Conservation (phyloP, 768 basidiomycete genomes). For the Flagelloscypha sp. region DNA sequence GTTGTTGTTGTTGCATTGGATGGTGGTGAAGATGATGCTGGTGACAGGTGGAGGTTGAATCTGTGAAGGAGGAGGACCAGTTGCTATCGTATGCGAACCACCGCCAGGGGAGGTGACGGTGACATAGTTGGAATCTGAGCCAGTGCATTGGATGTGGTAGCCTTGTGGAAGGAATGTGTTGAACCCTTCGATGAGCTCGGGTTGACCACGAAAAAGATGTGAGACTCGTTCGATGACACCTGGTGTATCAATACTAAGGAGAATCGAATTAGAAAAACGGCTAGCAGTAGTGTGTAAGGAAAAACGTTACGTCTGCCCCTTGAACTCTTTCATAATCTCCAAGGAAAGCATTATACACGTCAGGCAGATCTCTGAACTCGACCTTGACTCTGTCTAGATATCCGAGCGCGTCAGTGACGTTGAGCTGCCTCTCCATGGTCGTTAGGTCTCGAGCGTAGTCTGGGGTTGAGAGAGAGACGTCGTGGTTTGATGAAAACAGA, state of each 20-base stretch:
- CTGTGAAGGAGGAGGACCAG: neutral
- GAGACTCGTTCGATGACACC: constrained; percentile 96
- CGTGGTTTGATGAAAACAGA: no score
- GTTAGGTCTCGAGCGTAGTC: no score
- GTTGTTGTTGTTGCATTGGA: constrained; percentile 17
- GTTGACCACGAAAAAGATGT: constrained; percentile 84
- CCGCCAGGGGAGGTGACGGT: constrained; percentile 68
- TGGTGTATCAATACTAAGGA: constrained; percentile 84
- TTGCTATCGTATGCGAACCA: constrained; percentile 23
- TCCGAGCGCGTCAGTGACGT: constrained; percentile 88
- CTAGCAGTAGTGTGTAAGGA: no score
- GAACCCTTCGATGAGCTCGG: constrained; percentile 90
- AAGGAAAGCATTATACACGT: constrained; percentile 91
- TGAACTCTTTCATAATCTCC: constrained; percentile 99
- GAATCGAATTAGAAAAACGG: no score
- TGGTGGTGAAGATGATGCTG: constrained; percentile 4
- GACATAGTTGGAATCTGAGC: constrained; percentile 56
- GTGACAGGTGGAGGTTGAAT: constrained; percentile 1
- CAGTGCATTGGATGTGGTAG: constrained; percentile 82
- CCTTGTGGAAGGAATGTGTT: constrained; percentile 95
- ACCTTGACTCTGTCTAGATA: constrained; percentile 93
- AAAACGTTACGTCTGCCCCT: no score
- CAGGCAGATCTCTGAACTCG: constrained; percentile 83
- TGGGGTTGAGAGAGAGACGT: no score
- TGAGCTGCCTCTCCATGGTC: no score